Evolutionary conservation across 2,329 filamentous ascomycete species (phyloP).

Genomic region (Diplocarpon rosae): DNA sequence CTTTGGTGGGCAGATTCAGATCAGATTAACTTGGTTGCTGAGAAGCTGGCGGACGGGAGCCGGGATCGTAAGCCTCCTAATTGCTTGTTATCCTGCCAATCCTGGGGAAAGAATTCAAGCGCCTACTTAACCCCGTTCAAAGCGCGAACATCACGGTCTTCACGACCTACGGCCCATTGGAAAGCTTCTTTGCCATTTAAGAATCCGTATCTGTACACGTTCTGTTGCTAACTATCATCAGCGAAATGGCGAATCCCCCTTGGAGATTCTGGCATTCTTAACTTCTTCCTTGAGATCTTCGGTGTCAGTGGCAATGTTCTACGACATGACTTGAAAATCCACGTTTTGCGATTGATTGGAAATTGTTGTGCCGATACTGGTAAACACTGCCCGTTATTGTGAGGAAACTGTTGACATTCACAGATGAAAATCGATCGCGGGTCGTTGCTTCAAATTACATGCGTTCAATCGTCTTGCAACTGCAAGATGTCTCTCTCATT

Average conservation of each 20-base stretch:
- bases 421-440: conserved; percentile 48
- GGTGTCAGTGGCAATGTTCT: conserved; percentile 31
- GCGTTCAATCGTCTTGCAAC: conserved; percentile 35
- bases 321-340: conserved; percentile 36
- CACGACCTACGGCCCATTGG: too few relatives aligned
- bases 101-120: background rate
- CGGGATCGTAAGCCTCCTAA: conserved; percentile 37
- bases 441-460: conserved; percentile 41
- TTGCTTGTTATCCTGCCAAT: background rate
- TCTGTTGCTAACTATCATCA: conserved; percentile 24
- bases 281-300: conserved; percentile 42
- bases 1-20: conserved; percentile 32
- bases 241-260: conserved; percentile 45
- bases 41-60: conserved; percentile 44
- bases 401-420: conserved; percentile 1
- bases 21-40: conserved; percentile 36
- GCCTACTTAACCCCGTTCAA: too few relatives aligned
- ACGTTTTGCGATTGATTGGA: conserved; percentile 46
- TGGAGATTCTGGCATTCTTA: conserved; percentile 46
- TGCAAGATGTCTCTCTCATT: conserved; percentile 36
- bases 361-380: conserved; percentile 53
- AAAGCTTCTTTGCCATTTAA: background rate
- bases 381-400: conserved; percentile 19
- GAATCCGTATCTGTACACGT: background rate
- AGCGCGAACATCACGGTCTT: too few relatives aligned